Evolutionary conservation across 2,329 filamentous ascomycete genomes (phyloP).

Genomic region (Aquanectria penicillioides): DNA sequence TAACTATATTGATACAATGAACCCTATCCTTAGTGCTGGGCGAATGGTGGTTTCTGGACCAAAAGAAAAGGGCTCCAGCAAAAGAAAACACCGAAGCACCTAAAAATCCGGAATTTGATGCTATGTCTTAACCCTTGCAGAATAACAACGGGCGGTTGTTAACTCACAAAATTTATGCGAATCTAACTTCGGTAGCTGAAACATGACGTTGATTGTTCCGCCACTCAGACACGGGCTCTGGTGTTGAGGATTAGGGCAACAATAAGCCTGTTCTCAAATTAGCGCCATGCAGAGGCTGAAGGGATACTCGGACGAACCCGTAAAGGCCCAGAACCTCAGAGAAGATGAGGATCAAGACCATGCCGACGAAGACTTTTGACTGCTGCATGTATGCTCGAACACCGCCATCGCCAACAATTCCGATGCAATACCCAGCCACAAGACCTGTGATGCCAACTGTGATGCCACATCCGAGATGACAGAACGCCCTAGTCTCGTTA

Average conservation of each 20-base stretch:
- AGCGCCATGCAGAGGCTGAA: neutral
- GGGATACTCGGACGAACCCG: constrained; percentile 70
- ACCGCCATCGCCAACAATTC: constrained; percentile 92
- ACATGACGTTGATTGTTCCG: no score
- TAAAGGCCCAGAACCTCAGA: constrained; percentile 97
- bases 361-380: constrained; percentile 94
- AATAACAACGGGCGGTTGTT: no score
- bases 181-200: no score
- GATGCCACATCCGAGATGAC: constrained; percentile 91
- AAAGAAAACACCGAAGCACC: no score
- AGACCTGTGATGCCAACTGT: constrained; percentile 93
- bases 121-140: no score
- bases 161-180: no score
- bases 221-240: no score
- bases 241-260: constrained; percentile 94
- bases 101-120: no score
- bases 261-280: constrained; percentile 72
- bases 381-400: constrained; percentile 97
- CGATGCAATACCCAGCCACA: constrained; percentile 95
- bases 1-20: no score
- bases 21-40: no score
- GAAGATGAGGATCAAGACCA: constrained; percentile 99
- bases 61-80: no score
- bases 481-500: constrained; percentile 74
- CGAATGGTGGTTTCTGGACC: no score